These are phyloP conservation scores for Quercus alba DNA, from an alignment of 306 rosid genomes.

Conservation along the genomic window DNA sequence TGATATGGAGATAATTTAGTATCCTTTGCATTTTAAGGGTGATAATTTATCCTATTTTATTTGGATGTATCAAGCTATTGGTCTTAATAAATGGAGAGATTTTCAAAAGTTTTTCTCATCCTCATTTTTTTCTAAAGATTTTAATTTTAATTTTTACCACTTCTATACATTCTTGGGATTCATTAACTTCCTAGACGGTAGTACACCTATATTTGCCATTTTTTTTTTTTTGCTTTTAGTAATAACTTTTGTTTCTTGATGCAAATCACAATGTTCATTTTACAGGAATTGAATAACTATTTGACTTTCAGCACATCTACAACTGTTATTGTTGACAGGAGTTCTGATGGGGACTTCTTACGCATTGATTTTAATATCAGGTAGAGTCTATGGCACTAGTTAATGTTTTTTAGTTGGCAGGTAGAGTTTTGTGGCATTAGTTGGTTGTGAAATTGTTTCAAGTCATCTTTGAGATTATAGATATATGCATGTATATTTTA, in stretches of 20 bases:
- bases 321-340: slow-evolving; percentile 82
- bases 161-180: neutral
- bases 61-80: neutral
- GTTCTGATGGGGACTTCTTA: slow-evolving; percentile 82
- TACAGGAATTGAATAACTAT: slow-evolving; percentile 88
- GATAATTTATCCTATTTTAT: neutral
- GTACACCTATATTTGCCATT: neutral
- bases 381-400: slow-evolving; percentile 35
- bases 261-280: slow-evolving; percentile 8
- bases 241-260: neutral
- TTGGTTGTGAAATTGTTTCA: too few species aligned
- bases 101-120: neutral
- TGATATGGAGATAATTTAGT: neutral
- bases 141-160: neutral
- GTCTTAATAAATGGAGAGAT: too few species aligned
- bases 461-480: too few species aligned
- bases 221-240: neutral
- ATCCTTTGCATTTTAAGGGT: neutral
- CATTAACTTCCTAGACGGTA: neutral
- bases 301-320: slow-evolving; percentile 80
- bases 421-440: too few species aligned
- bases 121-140: neutral
- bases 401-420: neutral
- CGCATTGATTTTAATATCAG: slow-evolving; percentile 89
- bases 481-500: too few species aligned